Conservation (phyloP, 768 basidiomycete species). For the Mycena olivaceomarginata region DNA sequence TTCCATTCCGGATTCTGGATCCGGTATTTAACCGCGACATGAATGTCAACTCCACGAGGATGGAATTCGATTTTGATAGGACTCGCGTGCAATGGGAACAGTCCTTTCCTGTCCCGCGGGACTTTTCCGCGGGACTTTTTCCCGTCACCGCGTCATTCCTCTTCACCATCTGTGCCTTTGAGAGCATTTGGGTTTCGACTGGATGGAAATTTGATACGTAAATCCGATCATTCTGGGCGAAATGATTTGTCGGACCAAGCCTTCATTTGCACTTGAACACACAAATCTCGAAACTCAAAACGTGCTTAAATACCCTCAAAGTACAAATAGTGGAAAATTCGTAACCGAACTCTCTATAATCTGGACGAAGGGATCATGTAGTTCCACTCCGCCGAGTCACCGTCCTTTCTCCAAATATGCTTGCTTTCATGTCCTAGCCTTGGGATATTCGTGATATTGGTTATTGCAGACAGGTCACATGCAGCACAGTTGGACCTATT, state of each 20-base stretch:
- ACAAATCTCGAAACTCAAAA: constrained; percentile 21
- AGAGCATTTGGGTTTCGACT: too few relatives aligned
- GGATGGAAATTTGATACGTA: too few relatives aligned
- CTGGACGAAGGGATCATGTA: constrained; percentile 22
- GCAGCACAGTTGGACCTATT: constrained; percentile 16
- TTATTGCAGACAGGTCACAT: neutral
- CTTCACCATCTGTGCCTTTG: too few relatives aligned
- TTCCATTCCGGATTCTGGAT: neutral
- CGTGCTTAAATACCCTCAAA: constrained; percentile 20
- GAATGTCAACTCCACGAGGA: constrained; percentile 23
- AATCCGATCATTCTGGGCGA: neutral
- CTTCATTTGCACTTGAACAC: constrained; percentile 22
- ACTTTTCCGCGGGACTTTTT: too few relatives aligned
- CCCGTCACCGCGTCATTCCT: too few relatives aligned
- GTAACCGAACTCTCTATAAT: constrained; percentile 25
- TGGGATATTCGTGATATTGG: constrained; percentile 28
- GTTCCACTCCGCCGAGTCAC: constrained; percentile 21
- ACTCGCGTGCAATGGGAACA: neutral
- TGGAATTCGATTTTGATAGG: constrained; percentile 23
- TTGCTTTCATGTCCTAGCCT: constrained; percentile 21
- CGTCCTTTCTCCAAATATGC: constrained; percentile 22
- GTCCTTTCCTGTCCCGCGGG: too few relatives aligned
- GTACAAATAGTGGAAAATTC: constrained; percentile 23
- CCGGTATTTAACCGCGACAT: constrained; percentile 21
- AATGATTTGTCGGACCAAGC: constrained; percentile 27